A percentile compares a stretch with the other conserved stretches of the same genome.
Evolutionary conservation across 139 green algal species (phyloP).

Genomic region (Auxenochlorella protothecoides): DNA sequence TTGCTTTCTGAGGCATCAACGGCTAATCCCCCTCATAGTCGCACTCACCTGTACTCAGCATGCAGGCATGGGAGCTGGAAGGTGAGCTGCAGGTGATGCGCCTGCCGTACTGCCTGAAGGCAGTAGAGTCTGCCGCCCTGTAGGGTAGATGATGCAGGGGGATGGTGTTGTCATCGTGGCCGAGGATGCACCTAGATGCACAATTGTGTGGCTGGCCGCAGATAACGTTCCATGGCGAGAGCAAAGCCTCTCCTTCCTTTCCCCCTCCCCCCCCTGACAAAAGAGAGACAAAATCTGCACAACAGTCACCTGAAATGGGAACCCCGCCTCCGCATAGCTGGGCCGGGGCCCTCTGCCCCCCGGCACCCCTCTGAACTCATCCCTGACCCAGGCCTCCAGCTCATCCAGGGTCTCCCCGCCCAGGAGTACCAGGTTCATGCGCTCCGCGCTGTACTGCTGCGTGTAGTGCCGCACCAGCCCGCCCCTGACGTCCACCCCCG

Average conservation of each 20-base stretch:
- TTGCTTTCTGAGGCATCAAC: background rate
- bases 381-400: conserved; percentile 59
- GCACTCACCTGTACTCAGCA: conserved; percentile 10
- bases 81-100: conserved; percentile 57
- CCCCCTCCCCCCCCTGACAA: conserved; percentile 2
- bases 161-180: background rate
- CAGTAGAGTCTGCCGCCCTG: conserved; percentile 53
- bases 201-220: too few relatives aligned
- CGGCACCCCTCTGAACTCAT: conserved; percentile 45
- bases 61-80: conserved; percentile 76
- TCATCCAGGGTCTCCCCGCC: conserved; percentile 71
- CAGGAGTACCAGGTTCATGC: conserved; percentile 87
- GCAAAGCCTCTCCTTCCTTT: too few relatives aligned
- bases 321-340: conserved; percentile 22
- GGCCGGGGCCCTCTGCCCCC: conserved; percentile 29
- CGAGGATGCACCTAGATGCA: too few relatives aligned
- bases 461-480: conserved; percentile 36
- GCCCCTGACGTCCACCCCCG: conserved; percentile 54
- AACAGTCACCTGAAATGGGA: conserved; percentile 41
- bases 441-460: conserved; percentile 75
- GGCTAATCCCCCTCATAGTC: background rate
- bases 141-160: background rate
- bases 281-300: background rate
- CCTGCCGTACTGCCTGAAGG: conserved; percentile 67
- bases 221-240: too few relatives aligned